A percentile compares a stretch with the other conserved stretches of the same genome.
phyloP scores from a whole-genome alignment of 2,329 filamentous ascomycete genomes.

The Beauveria asiatica region DNA sequence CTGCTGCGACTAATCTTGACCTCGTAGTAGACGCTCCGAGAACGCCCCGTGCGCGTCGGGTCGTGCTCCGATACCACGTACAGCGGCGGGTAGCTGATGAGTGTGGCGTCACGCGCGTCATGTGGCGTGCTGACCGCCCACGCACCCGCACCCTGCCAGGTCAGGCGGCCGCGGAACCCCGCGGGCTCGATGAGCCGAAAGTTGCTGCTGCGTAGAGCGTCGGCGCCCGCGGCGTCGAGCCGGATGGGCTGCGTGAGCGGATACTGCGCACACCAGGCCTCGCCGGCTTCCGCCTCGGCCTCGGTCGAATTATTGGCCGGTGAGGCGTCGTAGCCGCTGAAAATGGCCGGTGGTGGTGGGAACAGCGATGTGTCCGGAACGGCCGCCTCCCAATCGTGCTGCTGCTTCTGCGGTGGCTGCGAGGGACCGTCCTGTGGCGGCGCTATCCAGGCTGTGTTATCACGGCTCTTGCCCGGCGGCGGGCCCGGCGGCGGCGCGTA shows the following conservation, averaged over 20 bases:
- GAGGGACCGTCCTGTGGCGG: slow-evolving; percentile 16
- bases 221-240: slow-evolving; percentile 36
- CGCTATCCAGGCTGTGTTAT: slow-evolving; percentile 16
- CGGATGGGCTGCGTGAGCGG: slow-evolving; percentile 47
- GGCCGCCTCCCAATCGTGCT: slow-evolving; percentile 62
- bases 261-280: slow-evolving; percentile 55
- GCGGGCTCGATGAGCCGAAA: slow-evolving; percentile 46
- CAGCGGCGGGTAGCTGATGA: slow-evolving; percentile 60
- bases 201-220: slow-evolving; percentile 42
- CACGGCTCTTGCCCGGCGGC: not conserved
- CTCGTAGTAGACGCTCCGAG: slow-evolving; percentile 63
- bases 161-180: slow-evolving; percentile 38
- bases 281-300: slow-evolving; percentile 54
- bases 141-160: slow-evolving; percentile 37
- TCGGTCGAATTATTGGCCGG: slow-evolving; percentile 61
- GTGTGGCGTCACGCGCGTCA: slow-evolving; percentile 49
- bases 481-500: too few species aligned
- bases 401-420: slow-evolving; percentile 21
- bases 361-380: slow-evolving; percentile 66
- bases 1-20: slow-evolving; percentile 45
- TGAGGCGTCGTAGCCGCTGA: slow-evolving; percentile 53
- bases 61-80: slow-evolving; percentile 55
- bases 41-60: slow-evolving; percentile 35
- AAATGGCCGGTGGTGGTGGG: slow-evolving; percentile 63
- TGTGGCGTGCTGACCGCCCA: slow-evolving; percentile 39